Base-by-base conservation (phyloP, 345 rosid genomes). In the Capsella bursapastoris region DNA sequence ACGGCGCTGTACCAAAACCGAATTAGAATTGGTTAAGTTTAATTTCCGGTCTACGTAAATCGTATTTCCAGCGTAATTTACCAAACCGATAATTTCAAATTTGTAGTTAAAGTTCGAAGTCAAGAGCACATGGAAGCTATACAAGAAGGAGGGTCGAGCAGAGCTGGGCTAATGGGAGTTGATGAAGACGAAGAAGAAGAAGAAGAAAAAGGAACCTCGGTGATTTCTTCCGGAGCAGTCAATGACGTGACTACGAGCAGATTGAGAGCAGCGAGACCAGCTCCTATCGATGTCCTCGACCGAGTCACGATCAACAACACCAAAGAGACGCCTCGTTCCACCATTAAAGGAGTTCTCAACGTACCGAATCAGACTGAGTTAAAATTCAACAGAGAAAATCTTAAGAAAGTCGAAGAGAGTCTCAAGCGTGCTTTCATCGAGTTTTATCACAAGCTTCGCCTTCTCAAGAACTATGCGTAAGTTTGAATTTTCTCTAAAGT, bases 391-490 rank as follows among this genome's bases (percentile, higher is more conserved):
- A 84, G 80, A 79, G 82, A 83, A 0, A 85, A 87, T 70, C 83
- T 90, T 3, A 79, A 44, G 68, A 86, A 71, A 70, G 87, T 83
- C 7, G 89, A 88, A 50, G 83, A 83, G 12, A 86, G 65, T 58
- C 86, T 86, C 22, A 84, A 40, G 66, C 71, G 65, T 2, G 93
- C 89, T 61, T 87, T 90, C 59, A 76, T 82, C 5, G 89, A 76
- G 69, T 90, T 88, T 58, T 79, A 88, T 73, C 90, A 82, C 9
- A 88, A 85, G 81, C 96, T 90, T 72, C 86, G 90, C 15, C 90
- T 88, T 69, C 88, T 88, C 31, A 88, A 87, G 82, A 85, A 89
- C 73, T 90, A 76, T 68, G 63, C 87, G 86, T 83, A 66, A 34
- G 68, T 49, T 38, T 18, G 25, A 2, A 52, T 25, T 76, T 62